Evolutionary conservation across 331 rosid genomes (phyloP), one percentile per base, ranked within the genome.

Genomic region (Acacia concinna): DNA sequence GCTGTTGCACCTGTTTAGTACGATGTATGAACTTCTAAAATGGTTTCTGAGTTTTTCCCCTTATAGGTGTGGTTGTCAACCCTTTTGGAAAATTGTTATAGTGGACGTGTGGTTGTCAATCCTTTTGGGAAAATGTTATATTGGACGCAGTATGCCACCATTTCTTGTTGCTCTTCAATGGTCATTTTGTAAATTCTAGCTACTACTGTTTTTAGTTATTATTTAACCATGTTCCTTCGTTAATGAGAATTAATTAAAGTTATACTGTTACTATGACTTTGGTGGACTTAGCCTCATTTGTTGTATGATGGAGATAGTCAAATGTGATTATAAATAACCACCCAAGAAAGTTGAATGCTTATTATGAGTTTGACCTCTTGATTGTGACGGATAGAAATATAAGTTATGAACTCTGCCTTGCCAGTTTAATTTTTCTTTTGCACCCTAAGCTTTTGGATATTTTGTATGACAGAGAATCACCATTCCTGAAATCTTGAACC

Each of bases 401-500:
- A 21, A 60, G 69, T 60, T 30, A 25, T 31, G 49, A 14, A 28
- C 11, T 47, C 78, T 81, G 35, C 82, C 32, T 74, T 66, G 30
- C 47, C 23, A 10, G 71, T 57, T n/a, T 44, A 25, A 47, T 74
- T 20, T 3, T 66, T 56, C 56, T 46, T 68, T 43, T 32, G 49
- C 69, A 68, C 43, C 63, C 66, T 68, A 8, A 77, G 75, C 70
- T 46, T 78, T 51, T 82, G 78, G 56, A 74, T 66, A 74, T 41
- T 38, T 72, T 60, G 52, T 72, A 65, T 79, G 75, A 78, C 97
- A 95, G 97, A 91, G 99, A 84, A 95, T 95, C 72, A 84, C 80
- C 60, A 91, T 95, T 70, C 96, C 96, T n/a, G 91, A 95, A 80
- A 95, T 95, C 66, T 80, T 84, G 86, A 91, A 83, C 83, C 92